These are phyloP conservation scores for Diaporthe vexans DNA, from an alignment of 2,329 filamentous ascomycete species.

Conservation along the genomic window DNA sequence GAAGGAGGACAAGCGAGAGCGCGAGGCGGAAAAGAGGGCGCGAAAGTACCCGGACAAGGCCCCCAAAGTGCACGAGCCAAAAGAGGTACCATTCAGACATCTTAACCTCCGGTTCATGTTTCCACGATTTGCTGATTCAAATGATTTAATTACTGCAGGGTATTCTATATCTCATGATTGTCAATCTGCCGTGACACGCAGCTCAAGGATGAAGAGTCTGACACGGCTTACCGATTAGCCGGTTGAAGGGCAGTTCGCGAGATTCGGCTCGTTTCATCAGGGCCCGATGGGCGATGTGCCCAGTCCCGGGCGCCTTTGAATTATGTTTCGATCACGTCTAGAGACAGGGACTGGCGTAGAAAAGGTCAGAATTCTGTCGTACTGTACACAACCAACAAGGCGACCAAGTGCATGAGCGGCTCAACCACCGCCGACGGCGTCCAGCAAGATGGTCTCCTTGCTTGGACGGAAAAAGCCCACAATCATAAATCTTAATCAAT, in stretches of 20 bases:
- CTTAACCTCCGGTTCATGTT: no score
- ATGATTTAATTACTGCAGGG: neutral
- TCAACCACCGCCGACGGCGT: neutral
- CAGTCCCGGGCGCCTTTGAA: no score
- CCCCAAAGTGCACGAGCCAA: neutral
- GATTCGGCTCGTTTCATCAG: neutral
- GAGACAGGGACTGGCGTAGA: no score
- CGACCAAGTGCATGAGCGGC: no score
- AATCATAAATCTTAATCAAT: neutral
- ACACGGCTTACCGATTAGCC: neutral
- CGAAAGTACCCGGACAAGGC: constrained; percentile 2
- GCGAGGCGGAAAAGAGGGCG: neutral
- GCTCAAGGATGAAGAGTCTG: no score
- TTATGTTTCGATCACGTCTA: no score
- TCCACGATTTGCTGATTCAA: neutral
- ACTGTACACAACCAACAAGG: no score
- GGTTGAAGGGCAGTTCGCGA: neutral
- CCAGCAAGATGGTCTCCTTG: neutral
- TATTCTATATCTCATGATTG: neutral
- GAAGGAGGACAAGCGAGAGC: neutral
- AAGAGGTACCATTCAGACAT: neutral
- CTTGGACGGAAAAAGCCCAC: neutral
- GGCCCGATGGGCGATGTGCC: no score
- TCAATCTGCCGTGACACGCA: neutral
- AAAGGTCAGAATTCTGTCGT: no score